Conservation (phyloP, 805 yeast genomes). For the Jamesozyma piceae region DNA sequence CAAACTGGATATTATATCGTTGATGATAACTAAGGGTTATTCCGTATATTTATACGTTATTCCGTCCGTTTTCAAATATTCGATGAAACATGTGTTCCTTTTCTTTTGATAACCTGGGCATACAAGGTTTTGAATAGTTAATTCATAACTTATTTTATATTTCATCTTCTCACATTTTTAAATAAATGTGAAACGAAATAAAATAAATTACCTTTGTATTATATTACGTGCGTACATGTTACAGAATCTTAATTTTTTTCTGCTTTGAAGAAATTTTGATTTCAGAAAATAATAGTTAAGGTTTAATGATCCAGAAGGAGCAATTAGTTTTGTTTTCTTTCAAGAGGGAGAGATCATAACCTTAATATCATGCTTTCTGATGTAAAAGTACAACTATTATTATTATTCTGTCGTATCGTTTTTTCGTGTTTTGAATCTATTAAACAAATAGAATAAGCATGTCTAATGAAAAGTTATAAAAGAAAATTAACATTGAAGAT, state of each 20-base stretch:
- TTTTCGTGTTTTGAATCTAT: background rate
- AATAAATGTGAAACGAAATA: no score
- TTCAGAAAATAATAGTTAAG: background rate
- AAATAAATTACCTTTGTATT: no score
- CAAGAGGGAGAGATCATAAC: constrained; percentile 7
- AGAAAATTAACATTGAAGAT: no score
- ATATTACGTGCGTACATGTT: no score
- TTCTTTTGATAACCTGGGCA: constrained; percentile 1
- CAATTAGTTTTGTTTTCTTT: constrained; percentile 28
- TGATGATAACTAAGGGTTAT: background rate
- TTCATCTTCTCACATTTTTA: no score
- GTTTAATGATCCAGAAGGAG: constrained; percentile 13
- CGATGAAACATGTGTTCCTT: background rate
- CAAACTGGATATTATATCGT: background rate
- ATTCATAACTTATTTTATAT: background rate
- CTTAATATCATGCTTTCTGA: background rate
- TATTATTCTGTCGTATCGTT: background rate
- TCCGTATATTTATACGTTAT: no score
- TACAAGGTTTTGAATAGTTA: background rate
- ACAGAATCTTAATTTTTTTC: no score
- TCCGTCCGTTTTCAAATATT: no score
- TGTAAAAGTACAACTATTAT: background rate
- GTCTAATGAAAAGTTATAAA: constrained; percentile 1
- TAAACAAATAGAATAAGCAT: background rate
- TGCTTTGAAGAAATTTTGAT: no score